These are phyloP conservation scores for Pestalotiopsis sp. DNA, from an alignment of 2,329 filamentous ascomycete species.

Conservation along the genomic window DNA sequence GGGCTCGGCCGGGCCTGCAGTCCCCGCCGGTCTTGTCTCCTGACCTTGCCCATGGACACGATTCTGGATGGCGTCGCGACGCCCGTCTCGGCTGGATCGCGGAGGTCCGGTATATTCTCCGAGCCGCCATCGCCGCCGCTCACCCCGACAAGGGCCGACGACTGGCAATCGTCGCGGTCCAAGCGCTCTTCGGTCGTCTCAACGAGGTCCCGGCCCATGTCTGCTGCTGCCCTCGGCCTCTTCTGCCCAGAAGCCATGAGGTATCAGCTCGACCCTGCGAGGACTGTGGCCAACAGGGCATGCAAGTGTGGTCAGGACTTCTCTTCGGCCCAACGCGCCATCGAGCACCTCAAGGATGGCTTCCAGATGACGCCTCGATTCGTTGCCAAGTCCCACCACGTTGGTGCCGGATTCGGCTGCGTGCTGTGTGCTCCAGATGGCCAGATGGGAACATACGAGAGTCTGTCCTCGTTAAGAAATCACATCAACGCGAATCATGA, in stretches of 20 bases:
- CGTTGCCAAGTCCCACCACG: conserved; percentile 40
- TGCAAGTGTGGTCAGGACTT: conserved; percentile 40
- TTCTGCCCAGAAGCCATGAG: conserved; percentile 40
- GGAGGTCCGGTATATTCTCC: conserved; percentile 9
- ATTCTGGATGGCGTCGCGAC: background rate
- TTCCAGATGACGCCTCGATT: conserved; percentile 40
- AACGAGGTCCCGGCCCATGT: background rate
- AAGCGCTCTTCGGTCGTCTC: conserved; percentile 16
- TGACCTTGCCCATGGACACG: background rate
- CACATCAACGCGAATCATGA: conserved; percentile 39
- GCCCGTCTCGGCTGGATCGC: background rate
- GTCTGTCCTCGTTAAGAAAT: conserved; percentile 29
- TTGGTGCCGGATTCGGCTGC: conserved; percentile 21
- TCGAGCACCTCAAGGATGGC: conserved; percentile 36
- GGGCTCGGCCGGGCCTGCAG: background rate
- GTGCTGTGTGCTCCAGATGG: conserved; percentile 41
- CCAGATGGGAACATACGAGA: conserved; percentile 33
- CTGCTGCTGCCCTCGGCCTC: background rate
- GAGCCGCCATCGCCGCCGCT: conserved; percentile 34
- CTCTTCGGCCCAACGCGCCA: conserved; percentile 17
- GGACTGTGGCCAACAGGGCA: conserved; percentile 24
- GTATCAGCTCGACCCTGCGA: conserved; percentile 37
- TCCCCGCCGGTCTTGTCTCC: background rate
- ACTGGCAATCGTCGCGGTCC: conserved; percentile 25
- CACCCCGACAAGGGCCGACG: conserved; percentile 27